Base-by-base conservation (phyloP, 2,329 filamentous ascomycete species). In the Alternaria brassicicola region DNA sequence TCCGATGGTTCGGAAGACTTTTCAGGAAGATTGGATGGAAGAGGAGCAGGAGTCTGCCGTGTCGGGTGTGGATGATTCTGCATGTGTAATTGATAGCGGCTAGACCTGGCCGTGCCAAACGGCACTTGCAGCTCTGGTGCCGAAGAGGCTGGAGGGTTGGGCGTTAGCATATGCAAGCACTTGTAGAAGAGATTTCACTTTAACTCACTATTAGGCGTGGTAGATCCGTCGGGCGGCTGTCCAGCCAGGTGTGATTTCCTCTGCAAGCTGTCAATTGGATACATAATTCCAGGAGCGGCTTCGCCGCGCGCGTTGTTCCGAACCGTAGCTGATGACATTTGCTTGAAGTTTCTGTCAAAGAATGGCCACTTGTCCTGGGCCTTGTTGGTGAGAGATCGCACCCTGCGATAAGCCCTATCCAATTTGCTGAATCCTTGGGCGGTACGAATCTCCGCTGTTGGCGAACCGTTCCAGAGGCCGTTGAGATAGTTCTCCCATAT, bases 281-380 rank as follows among this genome's bases (percentile, higher is more conserved):
- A 61, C 30, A 52, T 30, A 3, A 60, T 47, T 19, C 59, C 54
- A 13, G 59, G 58, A 41, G 63, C 61, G 21, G 55, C 52, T 31
- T 64, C 59, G 5, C 67, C 62, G 6, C 62, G 62, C 3, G 65
- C 60, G 15, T 64, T 60, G n/a, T 66, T 67, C 31, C 62, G 63
- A 15, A 70, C 65, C 13, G 55, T 59, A 6, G 56, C 53, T 10
- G 60, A 53, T n/a, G 65, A 61, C 62, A 73, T 66, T 23, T 58
- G 50, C 45, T 70, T 73, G 63, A 64, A 67, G 28, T 59, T 62
- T 10, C 48, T 49, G 31, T 70, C 63, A 42, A 70, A 70, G 41
- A 75, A 74, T 21, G 72, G 72, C 71, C 71, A 75, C 53, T 73
- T 70, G 33, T 74, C 70, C 60, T 70, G 67, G 25, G 68, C 62